A percentile compares a stretch with the other conserved stretches of the same genome.
Conservation (phyloP, 306 rosid genomes). For the Inga oerstediana region DNA sequence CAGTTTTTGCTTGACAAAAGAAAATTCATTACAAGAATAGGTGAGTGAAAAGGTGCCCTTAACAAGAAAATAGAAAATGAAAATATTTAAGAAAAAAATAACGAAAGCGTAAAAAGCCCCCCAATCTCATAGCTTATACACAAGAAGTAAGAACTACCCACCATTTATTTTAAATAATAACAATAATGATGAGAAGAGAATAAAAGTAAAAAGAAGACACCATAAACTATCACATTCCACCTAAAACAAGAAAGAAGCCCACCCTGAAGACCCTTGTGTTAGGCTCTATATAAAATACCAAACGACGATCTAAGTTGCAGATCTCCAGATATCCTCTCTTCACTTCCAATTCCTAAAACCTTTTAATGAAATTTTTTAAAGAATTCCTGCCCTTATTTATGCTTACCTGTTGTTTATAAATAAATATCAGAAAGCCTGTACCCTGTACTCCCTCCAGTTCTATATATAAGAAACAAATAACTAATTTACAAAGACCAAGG, state of each 20-base stretch:
- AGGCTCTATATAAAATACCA: neutral
- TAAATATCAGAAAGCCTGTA: constrained; percentile 22
- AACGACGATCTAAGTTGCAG: neutral
- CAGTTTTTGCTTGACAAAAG: constrained; percentile 1
- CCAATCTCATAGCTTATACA: neutral
- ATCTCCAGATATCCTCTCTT: constrained; percentile 1
- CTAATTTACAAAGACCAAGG: neutral
- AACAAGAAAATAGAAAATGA: neutral
- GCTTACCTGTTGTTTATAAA: constrained; percentile 17
- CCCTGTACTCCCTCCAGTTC: neutral
- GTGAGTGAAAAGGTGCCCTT: neutral
- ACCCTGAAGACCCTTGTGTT: neutral
- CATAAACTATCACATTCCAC: neutral
- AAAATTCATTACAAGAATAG: constrained; percentile 9
- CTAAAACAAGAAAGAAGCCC: neutral
- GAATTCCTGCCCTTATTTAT: constrained; percentile 1
- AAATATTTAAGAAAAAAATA: neutral
- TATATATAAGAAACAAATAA: neutral
- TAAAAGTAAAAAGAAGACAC: neutral
- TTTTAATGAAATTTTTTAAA: neutral
- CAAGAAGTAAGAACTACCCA: neutral
- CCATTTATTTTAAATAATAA: neutral
- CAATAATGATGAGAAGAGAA: neutral
- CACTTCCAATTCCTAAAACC: constrained; percentile 7
- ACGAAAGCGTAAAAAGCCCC: constrained; percentile 4